Percentiles rank a stretch among this genome's conserved stretches.
Conservation (phyloP, 1,139 yeast species). For the Diutina sp. region DNA sequence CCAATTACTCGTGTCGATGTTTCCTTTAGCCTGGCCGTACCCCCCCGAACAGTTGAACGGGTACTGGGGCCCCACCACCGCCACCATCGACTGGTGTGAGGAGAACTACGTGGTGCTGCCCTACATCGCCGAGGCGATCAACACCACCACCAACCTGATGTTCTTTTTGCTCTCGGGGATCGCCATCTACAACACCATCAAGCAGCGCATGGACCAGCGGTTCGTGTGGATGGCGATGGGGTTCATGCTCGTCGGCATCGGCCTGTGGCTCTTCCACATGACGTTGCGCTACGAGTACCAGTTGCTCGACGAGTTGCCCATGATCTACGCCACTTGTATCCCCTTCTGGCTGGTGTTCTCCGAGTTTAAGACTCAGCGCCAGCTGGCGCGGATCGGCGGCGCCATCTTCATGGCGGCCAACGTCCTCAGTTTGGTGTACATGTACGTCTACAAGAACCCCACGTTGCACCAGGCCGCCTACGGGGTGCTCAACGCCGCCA, state of each 20-base stretch:
- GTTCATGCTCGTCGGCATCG: constrained; percentile 79
- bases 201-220: constrained; percentile 52
- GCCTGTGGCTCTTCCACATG: constrained; percentile 95
- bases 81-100: constrained; percentile 95
- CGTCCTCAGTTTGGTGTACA: constrained; percentile 48
- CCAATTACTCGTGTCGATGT: constrained; percentile 12
- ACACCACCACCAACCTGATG: constrained; percentile 64
- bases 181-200: constrained; percentile 49
- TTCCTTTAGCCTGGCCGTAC: constrained; percentile 34
- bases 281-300: constrained; percentile 82
- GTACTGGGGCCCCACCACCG: constrained; percentile 36
- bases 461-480: constrained; percentile 78
- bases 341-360: constrained; percentile 87
- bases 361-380: constrained; percentile 31
- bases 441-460: constrained; percentile 54
- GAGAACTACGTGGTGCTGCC: constrained; percentile 82
- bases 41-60: constrained; percentile 32
- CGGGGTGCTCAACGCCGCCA: constrained; percentile 48
- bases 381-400: constrained; percentile 20
- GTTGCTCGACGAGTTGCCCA: constrained; percentile 87
- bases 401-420: constrained; percentile 46
- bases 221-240: constrained; percentile 66
- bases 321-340: constrained; percentile 94
- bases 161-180: constrained; percentile 57
- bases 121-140: constrained; percentile 80